phyloP scores from a whole-genome alignment of 2,329 filamentous ascomycete species.

The Rutstroemia sydowiana region DNA sequence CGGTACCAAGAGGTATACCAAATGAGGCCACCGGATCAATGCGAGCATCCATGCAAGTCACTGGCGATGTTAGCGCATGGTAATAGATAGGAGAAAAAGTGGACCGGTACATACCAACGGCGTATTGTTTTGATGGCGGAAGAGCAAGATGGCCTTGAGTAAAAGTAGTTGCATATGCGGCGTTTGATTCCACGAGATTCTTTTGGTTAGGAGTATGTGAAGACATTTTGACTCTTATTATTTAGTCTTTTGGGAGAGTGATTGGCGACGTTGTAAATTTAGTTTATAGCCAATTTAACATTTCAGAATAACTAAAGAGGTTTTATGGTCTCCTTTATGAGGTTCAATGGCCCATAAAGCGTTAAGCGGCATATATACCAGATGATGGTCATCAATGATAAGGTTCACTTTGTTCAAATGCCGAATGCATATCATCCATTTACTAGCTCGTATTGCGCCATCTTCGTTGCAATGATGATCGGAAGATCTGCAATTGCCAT shows the following conservation, averaged over 20 bases:
- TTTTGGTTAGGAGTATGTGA: constrained; percentile 39
- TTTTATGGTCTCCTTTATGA: neutral
- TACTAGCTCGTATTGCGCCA: constrained; percentile 2
- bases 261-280: neutral
- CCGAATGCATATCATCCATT: neutral
- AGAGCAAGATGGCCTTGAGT: constrained; percentile 59
- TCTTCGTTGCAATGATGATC: neutral
- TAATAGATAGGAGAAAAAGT: constrained; percentile 12
- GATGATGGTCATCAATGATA: neutral
- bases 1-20: constrained; percentile 65
- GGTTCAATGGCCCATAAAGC: neutral
- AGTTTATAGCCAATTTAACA: neutral
- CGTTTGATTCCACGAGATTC: constrained; percentile 51
- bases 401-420: neutral
- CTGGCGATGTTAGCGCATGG: constrained; percentile 26
- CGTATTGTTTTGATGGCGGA: constrained; percentile 62
- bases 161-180: constrained; percentile 50
- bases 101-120: constrained; percentile 42
- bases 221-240: constrained; percentile 7
- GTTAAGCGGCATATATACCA: neutral
- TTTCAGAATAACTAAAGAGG: neutral
- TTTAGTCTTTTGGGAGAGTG: neutral
- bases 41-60: constrained; percentile 80
- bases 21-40: constrained; percentile 61
- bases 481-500: neutral